Evolutionary conservation across 2,329 filamentous ascomycete species (phyloP), one percentile per base, ranked within the genome.

Genomic region (Furcasterigmium furcatum): DNA sequence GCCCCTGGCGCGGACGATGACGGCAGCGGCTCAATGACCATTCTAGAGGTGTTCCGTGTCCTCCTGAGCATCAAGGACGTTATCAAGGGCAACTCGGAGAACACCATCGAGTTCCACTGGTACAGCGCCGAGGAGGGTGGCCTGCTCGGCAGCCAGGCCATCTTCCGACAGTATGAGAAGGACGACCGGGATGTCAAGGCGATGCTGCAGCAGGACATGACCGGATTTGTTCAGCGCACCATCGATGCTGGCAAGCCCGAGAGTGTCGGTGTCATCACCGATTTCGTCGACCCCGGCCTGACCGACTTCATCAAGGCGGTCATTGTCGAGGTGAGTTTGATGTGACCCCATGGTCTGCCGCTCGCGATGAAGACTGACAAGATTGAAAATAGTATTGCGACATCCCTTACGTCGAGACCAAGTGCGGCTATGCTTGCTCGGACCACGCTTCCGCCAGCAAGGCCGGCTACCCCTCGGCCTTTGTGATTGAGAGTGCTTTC

Each of bases 181-280:
- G 68, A 79, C 19, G 77, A 79, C 25, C 80, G 85, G 21, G 83
- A 92, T 53, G 78, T 97, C 65, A 95, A 92, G 71, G 92, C 92
- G 27, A 97, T 97, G 94, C 80, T 97, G 45, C 92, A 97, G 72
- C 92, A 97, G 68, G 92, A 97, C 67, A 97, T 97, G 92, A 95
- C 90, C 2, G 92, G 92, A 16, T 96, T 87, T 63, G 79, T 91
- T 5, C 82, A 91, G 63, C 85, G 84, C 58, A 95, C 91, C 1
- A 70, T 94, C 18, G 87, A 94, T 53, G 85, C 88, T 4, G 91
- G 91, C 48, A 77, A 88, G 65, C 79, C 83, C 5, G 92, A 96
- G 74, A 86, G 84, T 38, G 88, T 97, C 3, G 92, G 92, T 36
- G 88, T 97, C 43, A 95, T 97, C 58, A 91, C 88, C 5, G 92